Evolutionary conservation across 352 stramenopile genomes (phyloP), one percentile per base, ranked within the genome.

Genomic region (Aphanomyces stellatus): DNA sequence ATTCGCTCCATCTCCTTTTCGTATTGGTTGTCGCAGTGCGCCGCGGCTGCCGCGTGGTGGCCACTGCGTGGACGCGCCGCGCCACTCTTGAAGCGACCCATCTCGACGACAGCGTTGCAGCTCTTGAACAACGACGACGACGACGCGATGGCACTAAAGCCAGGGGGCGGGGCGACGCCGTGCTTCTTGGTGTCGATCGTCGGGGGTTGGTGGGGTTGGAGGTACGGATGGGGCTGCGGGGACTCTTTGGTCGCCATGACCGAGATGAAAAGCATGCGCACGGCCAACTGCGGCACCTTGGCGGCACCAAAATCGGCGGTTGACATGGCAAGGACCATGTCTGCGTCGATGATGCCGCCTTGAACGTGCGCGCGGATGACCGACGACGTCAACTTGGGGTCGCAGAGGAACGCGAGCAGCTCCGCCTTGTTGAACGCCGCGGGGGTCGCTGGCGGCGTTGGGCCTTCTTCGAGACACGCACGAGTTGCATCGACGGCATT

Each of bases 1-100:
- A 67, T 67, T 37, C 19, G 60, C 37, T 67, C 60, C 60, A 67
- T 67, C 19, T 67, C 60, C 10, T 41, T 37, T 33, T 67, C 60
- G 46, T 67, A 67, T 33, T 59, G 40, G 34, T 67, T 49, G 60
- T 67, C 48, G 3, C 11, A 19, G 8, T 22, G 11, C 8, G 22
- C 17, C 28, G 22, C 19, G 7, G n/a, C 30, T 37, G 19, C 13
- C 19, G 19, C 7, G 37, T 43, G 37, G 37, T 43, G 37, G 37
- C 37, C 37, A 22, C 8, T 15, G 13, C 46, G 46, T 56, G 15
- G 25, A 30, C 35, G 6, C 31, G 56, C 25, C 25, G 19, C 10
- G n/a, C n/a, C n/a, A n/a, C n/a, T n/a, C 41, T 64, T 15, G 35
- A 28, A 13, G 25, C 25, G 24, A 34, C n/a, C 13, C n/a, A n/a